Percentiles rank a stretch among this genome's conserved stretches.
These are phyloP conservation scores for Aulographum hederae DNA, from an alignment of 2,329 filamentous ascomycete genomes.

Conservation along the genomic window DNA sequence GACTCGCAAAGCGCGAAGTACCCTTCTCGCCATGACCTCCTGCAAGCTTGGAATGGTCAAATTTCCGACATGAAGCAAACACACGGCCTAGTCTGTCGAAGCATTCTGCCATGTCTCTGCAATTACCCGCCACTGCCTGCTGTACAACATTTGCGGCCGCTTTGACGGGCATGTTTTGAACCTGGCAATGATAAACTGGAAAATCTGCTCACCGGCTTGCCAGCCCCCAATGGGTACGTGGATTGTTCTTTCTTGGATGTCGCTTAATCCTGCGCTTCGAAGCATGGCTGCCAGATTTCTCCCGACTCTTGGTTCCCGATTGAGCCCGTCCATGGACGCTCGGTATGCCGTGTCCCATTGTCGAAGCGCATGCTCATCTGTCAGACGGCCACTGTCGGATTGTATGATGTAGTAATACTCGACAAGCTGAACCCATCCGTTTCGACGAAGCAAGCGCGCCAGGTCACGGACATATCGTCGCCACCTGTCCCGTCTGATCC, in stretches of 20 bases:
- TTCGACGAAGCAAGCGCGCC: slow-evolving; percentile 48
- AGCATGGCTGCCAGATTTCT: slow-evolving; percentile 13
- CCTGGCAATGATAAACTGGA: too few relatives aligned
- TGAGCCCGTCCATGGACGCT: slow-evolving; percentile 14
- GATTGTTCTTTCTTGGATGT: slow-evolving; percentile 13
- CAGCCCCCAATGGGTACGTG: slow-evolving; percentile 19
- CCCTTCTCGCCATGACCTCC: too few relatives aligned
- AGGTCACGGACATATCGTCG: slow-evolving; percentile 59
- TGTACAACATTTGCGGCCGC: too few relatives aligned
- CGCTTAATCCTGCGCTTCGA: slow-evolving; percentile 12
- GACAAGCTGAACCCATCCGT: slow-evolving; percentile 78
- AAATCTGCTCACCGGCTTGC: slow-evolving; percentile 17
- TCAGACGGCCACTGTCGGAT: slow-evolving; percentile 66
- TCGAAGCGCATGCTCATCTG: slow-evolving; percentile 23
- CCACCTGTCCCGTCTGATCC: slow-evolving; percentile 60
- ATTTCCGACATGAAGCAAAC: too few relatives aligned
- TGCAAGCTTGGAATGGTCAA: too few relatives aligned
- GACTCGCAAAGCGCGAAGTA: too few relatives aligned
- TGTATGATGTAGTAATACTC: slow-evolving; percentile 76
- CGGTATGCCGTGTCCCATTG: slow-evolving; percentile 19
- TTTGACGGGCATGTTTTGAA: too few relatives aligned
- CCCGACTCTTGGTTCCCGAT: slow-evolving; percentile 17
- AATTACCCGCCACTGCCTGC: too few relatives aligned
- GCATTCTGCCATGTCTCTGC: too few relatives aligned
- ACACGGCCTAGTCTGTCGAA: too few relatives aligned